Conservation (phyloP, 805 yeast species). For the Saccharomycopsis babjevae region DNA sequence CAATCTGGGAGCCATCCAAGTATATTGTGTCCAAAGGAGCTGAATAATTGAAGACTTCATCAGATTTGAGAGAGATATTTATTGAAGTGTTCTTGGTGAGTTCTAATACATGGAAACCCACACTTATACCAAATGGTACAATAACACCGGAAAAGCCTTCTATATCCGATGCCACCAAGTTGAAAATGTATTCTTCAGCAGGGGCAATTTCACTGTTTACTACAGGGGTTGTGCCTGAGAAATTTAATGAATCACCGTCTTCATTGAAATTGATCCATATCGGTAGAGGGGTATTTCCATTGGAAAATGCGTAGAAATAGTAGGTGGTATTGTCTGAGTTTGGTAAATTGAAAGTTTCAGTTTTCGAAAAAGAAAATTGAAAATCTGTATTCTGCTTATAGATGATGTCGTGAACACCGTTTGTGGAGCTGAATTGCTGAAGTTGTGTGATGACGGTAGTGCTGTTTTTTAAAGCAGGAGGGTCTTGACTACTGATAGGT, state of each 20-base stretch:
- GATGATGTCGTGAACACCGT: conserved; percentile 67
- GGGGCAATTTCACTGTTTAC: conserved; percentile 86
- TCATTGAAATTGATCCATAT: conserved; percentile 74
- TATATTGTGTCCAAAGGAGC: conserved; percentile 35
- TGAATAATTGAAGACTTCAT: conserved; percentile 5
- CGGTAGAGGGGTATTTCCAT: conserved; percentile 80
- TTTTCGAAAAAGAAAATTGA: conserved; percentile 47
- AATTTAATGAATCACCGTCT: conserved; percentile 38
- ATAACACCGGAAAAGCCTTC: conserved; percentile 63
- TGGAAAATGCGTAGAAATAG: conserved; percentile 72
- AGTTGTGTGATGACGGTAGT: conserved; percentile 43
- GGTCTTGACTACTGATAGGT: conserved; percentile 47
- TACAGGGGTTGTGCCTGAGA: conserved; percentile 81
- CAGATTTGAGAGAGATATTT: background rate
- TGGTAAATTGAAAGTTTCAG: conserved; percentile 43
- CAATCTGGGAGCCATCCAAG: conserved; percentile 49
- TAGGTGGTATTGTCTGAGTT: conserved; percentile 44
- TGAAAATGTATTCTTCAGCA: conserved; percentile 56
- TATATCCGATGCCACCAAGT: conserved; percentile 71
- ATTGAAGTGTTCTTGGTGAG: conserved; percentile 3
- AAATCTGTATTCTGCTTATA: conserved; percentile 62
- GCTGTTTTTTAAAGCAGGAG: conserved; percentile 38
- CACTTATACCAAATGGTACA: conserved; percentile 58
- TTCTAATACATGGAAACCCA: conserved; percentile 78
- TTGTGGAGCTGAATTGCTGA: conserved; percentile 57